A percentile compares a stretch with the other conserved stretches of the same genome.
These are phyloP conservation scores for Xylaria sp. DNA, from an alignment of 2,329 filamentous ascomycete species.

Conservation along the genomic window DNA sequence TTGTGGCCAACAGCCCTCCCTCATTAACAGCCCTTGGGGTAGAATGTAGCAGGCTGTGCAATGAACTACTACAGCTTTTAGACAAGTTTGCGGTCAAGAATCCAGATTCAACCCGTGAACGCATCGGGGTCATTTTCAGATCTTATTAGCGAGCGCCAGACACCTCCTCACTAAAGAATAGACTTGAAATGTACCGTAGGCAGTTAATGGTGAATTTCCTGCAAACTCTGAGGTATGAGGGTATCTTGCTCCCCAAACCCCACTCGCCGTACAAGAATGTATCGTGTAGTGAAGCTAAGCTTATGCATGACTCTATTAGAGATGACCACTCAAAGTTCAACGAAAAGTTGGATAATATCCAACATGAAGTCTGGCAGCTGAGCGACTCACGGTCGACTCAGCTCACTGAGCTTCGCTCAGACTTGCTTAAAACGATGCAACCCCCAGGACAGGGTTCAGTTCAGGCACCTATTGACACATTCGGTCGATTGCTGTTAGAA, in stretches of 20 bases:
- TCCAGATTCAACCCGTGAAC: neutral
- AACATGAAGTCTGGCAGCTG: neutral
- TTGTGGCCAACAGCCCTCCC: neutral
- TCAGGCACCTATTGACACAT: neutral
- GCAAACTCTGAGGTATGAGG: neutral
- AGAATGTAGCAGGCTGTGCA: neutral
- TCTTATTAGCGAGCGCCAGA: neutral
- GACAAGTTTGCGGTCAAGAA: neutral
- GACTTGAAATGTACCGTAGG: neutral
- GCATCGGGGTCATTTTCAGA: neutral
- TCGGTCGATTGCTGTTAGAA: neutral
- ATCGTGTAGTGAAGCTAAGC: neutral
- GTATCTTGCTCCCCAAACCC: neutral
- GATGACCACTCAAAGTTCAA: neutral
- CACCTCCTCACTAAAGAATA: slow-evolving; percentile 1
- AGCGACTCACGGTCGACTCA: neutral
- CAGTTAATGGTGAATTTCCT: neutral
- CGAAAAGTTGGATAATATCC: neutral
- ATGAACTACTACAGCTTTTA: neutral
- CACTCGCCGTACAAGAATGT: too few relatives aligned
- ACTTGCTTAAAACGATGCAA: neutral
- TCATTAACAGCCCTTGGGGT: neutral
- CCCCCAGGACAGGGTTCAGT: neutral
- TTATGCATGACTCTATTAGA: neutral
- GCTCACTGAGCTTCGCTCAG: slow-evolving; percentile 4